Percentiles rank a stretch among this genome's conserved stretches.
Conservation (phyloP, 1,139 yeast genomes). For the Sugiyamaella sp. region DNA sequence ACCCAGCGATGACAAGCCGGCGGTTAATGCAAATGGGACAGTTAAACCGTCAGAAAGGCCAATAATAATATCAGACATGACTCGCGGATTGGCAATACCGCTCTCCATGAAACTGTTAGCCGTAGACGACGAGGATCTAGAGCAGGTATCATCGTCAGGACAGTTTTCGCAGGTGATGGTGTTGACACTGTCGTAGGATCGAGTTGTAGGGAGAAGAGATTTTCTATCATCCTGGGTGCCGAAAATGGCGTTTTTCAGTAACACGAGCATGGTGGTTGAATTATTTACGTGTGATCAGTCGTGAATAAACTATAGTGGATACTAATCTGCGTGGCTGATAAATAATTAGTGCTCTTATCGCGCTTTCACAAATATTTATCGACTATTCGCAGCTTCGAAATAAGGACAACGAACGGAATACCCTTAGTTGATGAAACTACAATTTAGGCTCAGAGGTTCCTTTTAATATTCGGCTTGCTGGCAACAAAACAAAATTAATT, state of each 20-base stretch:
- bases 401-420: no score
- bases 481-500: background rate
- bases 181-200: conserved; percentile 32
- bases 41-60: conserved; percentile 83
- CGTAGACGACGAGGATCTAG: conserved; percentile 26
- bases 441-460: background rate
- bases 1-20: conserved; percentile 77
- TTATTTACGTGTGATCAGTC: no score
- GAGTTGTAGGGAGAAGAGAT: conserved; percentile 39
- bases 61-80: conserved; percentile 75
- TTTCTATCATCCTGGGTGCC: conserved; percentile 33
- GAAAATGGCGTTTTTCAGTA: conserved; percentile 39
- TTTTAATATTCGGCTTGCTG: background rate
- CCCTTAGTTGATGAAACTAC: no score
- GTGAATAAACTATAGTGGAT: no score
- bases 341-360: no score
- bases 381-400: no score
- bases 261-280: conserved; percentile 39
- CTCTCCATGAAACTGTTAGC: conserved; percentile 25
- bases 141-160: conserved; percentile 24
- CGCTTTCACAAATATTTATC: no score
- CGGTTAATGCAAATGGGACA: conserved; percentile 83
- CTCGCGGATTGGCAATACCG: conserved; percentile 51
- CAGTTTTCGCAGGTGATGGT: conserved; percentile 17
- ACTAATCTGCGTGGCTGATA: no score